Percentiles rank a stretch among this genome's conserved stretches.
These are phyloP conservation scores for Hygrophila difformis DNA, from an alignment of 257 asterid genomes.

Conservation along the genomic window DNA sequence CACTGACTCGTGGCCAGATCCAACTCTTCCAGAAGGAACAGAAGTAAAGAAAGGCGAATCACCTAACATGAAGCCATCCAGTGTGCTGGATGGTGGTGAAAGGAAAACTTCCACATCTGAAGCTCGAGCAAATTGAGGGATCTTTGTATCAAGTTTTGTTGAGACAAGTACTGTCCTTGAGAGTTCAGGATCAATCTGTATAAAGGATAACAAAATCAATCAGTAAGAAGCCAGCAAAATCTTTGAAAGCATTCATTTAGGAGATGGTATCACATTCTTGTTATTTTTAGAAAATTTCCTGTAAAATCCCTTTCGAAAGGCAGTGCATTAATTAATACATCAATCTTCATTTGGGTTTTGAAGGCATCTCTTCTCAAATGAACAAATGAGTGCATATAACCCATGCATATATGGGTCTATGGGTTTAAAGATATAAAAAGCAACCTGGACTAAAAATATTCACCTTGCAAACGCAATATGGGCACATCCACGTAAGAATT, in stretches of 20 bases:
- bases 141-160: constrained; percentile 92
- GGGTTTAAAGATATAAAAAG: background rate
- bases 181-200: constrained; percentile 94
- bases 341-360: background rate
- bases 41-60: constrained; percentile 98
- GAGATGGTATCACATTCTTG: background rate
- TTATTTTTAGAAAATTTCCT: background rate
- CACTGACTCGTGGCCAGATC: constrained; percentile 78
- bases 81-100: constrained; percentile 84
- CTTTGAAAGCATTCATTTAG: constrained; percentile 6
- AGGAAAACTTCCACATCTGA: constrained; percentile 97
- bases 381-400: background rate
- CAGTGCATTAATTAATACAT: constrained; percentile 4
- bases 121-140: constrained; percentile 96
- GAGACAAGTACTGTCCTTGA: constrained; percentile 92
- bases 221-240: background rate
- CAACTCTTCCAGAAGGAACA: constrained; percentile 98
- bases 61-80: constrained; percentile 93
- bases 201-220: constrained; percentile 12
- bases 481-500: no score
- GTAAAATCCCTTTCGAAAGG: background rate
- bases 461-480: constrained; percentile 5
- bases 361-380: background rate
- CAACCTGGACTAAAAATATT: constrained; percentile 1
- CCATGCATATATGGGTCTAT: background rate